phyloP scores from a whole-genome alignment of 2,329 filamentous ascomycete genomes.

The Aspergillus sp. region DNA sequence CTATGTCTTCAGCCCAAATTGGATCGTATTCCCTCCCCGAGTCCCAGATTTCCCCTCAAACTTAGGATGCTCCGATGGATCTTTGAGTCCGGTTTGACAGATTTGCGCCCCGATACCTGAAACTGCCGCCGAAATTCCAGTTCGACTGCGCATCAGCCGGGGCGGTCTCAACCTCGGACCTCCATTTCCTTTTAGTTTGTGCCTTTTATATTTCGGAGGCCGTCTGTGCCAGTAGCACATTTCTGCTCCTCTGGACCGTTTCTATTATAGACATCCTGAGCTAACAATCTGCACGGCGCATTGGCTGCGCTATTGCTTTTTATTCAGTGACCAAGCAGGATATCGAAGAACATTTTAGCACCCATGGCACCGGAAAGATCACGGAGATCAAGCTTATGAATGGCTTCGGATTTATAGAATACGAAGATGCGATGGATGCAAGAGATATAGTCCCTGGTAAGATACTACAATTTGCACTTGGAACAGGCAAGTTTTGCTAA shows the following conservation, averaged over 20 bases:
- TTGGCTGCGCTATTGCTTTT: conserved; percentile 28
- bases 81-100: conserved; percentile 14
- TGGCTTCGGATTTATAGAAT: conserved; percentile 99
- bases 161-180: not conserved
- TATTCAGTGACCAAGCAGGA: conserved; percentile 90
- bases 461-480: conserved; percentile 30
- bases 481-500: conserved; percentile 22
- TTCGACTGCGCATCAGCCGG: conserved; percentile 2
- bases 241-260: conserved; percentile 22
- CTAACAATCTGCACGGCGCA: conserved; percentile 34
- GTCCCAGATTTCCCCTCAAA: conserved; percentile 10
- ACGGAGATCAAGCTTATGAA: conserved; percentile 99
- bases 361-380: conserved; percentile 95
- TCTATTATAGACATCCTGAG: conserved; percentile 20
- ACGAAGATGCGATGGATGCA: conserved; percentile 97
- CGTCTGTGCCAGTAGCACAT: conserved; percentile 19
- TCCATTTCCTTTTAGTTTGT: conserved; percentile 9
- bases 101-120: conserved; percentile 8
- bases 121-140: not conserved
- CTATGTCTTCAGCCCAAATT: conserved; percentile 18
- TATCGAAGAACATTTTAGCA: conserved; percentile 92
- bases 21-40: conserved; percentile 18
- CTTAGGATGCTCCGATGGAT: conserved; percentile 18
- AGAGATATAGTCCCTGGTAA: conserved; percentile 97
- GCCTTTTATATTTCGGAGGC: conserved; percentile 8